These are phyloP conservation scores for Aspergillus versicolor DNA, from an alignment of 2,329 filamentous ascomycete genomes.

Conservation along the genomic window DNA sequence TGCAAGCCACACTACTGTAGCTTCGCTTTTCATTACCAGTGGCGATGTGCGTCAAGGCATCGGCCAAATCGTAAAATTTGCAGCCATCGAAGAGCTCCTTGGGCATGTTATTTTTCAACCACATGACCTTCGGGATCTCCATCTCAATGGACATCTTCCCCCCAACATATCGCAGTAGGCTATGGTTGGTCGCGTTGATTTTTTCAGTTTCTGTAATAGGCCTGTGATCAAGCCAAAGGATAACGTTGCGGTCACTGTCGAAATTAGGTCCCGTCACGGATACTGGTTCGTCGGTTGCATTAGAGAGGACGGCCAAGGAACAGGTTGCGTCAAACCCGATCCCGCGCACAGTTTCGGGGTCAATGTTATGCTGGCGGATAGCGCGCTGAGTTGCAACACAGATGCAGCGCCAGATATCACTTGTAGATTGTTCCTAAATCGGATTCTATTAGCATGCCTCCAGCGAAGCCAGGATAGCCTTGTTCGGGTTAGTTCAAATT, in stretches of 20 bases:
- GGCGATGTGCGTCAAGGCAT: slow-evolving; percentile 90
- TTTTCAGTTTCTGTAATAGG: slow-evolving; percentile 86
- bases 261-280: slow-evolving; percentile 89
- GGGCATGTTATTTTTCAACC: slow-evolving; percentile 98
- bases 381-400: slow-evolving; percentile 83
- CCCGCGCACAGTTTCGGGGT: slow-evolving; percentile 73
- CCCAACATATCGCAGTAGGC: slow-evolving; percentile 91
- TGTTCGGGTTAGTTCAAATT: background rate
- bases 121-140: slow-evolving; percentile 97
- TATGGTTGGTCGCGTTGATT: slow-evolving; percentile 91
- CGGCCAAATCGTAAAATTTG: slow-evolving; percentile 95
- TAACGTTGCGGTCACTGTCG: slow-evolving; percentile 87
- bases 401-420: slow-evolving; percentile 94
- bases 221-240: slow-evolving; percentile 95
- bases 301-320: slow-evolving; percentile 85
- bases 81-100: slow-evolving; percentile 83
- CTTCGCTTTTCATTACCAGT: slow-evolving; percentile 89
- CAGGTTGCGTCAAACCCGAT: slow-evolving; percentile 99
- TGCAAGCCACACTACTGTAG: slow-evolving; percentile 95
- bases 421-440: slow-evolving; percentile 88
- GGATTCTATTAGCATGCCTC: background rate
- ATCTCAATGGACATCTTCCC: slow-evolving; percentile 99
- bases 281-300: slow-evolving; percentile 86
- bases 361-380: slow-evolving; percentile 76
- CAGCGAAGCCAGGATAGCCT: background rate